phyloP scores from a whole-genome alignment of 371 early-diverging fungal genomes.

The Apophysomyces ossiformis region DNA sequence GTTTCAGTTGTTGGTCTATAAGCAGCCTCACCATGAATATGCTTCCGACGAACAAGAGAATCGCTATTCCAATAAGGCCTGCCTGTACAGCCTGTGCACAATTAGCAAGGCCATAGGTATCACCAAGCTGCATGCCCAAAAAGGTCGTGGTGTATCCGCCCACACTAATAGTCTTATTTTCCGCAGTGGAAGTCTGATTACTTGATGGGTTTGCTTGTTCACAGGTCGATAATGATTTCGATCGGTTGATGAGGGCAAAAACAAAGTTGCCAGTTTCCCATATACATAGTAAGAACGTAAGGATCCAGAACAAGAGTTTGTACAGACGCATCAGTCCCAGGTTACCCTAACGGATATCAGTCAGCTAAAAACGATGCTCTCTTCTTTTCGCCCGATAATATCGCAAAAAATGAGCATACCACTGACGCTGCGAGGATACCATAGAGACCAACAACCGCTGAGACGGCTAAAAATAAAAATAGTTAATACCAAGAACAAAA shows the following conservation, averaged over 20 bases:
- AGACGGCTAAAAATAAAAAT: conserved; percentile 26
- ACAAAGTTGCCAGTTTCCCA: conserved; percentile 47
- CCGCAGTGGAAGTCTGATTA: conserved; percentile 18
- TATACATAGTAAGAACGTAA: conserved; percentile 38
- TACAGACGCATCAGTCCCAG: conserved; percentile 46
- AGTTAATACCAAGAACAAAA: not conserved
- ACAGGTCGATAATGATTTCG: conserved; percentile 36
- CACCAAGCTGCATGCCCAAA: conserved; percentile 50
- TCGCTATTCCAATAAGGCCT: conserved; percentile 49
- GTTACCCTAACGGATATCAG: conserved; percentile 36
- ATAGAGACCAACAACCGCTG: conserved; percentile 39
- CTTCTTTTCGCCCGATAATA: not conserved
- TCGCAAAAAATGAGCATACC: conserved; percentile 24
- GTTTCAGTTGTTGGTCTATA: too few species aligned
- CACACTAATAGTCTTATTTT: conserved; percentile 24
- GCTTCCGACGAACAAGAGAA: conserved; percentile 47
- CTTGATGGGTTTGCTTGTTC: conserved; percentile 33
- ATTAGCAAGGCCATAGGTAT: conserved; percentile 53
- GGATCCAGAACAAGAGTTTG: conserved; percentile 44
- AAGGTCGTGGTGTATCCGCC: conserved; percentile 45
- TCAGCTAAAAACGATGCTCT: not conserved
- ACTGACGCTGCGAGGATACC: conserved; percentile 38
- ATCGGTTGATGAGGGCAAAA: conserved; percentile 41
- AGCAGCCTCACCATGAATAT: conserved; percentile 39
- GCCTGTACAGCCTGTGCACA: conserved; percentile 54